A percentile compares a stretch with the other conserved stretches of the same genome.
Conservation (phyloP, 129 eudicot genomes). For the Tanacetum coccineum region DNA sequence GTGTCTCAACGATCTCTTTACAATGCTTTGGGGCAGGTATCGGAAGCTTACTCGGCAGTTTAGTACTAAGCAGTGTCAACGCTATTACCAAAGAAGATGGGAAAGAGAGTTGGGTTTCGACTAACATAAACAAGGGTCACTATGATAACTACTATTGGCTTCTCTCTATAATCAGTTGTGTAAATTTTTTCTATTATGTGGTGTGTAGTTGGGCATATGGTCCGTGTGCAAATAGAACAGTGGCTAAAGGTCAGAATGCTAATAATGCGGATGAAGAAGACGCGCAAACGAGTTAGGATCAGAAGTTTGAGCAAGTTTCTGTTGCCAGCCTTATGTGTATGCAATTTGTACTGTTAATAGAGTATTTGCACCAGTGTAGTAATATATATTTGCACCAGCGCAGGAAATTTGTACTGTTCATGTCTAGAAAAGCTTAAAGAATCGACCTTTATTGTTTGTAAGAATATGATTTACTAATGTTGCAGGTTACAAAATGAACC, state of each 20-base stretch:
- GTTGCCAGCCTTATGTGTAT: conserved; percentile 3
- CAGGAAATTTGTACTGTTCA: not conserved
- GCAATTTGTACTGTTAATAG: not conserved
- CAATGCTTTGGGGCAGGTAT: conserved; percentile 53
- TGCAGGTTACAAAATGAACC: not conserved
- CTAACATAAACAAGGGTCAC: conserved; percentile 65
- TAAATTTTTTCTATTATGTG: conserved; percentile 49
- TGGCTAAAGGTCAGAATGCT: conserved; percentile 14
- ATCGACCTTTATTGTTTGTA: not conserved
- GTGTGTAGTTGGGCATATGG: conserved; percentile 68
- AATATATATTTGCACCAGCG: too few relatives aligned
- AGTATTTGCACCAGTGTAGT: too few relatives aligned
- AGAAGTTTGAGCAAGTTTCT: not conserved
- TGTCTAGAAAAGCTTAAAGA: too few relatives aligned
- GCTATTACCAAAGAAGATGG: conserved; percentile 43
- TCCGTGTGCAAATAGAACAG: conserved; percentile 34
- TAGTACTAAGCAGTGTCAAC: conserved; percentile 54
- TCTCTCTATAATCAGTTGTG: conserved; percentile 49
- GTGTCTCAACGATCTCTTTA: conserved; percentile 61
- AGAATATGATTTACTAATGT: not conserved
- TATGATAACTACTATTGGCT: conserved; percentile 78
- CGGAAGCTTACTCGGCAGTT: conserved; percentile 60
- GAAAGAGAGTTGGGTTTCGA: conserved; percentile 72
- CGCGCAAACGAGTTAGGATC: not conserved
- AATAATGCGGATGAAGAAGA: not conserved